phyloP scores from a whole-genome alignment of 208 protist species.

The Entamoeba moshkovskii region DNA sequence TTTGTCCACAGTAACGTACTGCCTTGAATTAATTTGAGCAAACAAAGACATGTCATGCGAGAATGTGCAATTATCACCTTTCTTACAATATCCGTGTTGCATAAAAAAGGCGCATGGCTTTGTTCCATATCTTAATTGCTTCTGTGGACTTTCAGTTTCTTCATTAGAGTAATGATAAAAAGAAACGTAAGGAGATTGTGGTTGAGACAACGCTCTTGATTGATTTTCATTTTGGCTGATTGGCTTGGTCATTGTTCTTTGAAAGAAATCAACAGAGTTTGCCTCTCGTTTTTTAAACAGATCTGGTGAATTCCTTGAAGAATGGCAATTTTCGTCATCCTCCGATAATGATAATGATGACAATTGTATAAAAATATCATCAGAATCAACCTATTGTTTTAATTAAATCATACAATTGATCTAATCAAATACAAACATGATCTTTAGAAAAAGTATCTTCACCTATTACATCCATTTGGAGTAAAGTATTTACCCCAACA shows the following conservation, averaged over 20 bases:
- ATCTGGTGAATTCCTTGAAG: background rate
- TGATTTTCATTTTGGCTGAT: background rate
- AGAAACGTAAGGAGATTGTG: background rate
- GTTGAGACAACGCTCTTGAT: background rate
- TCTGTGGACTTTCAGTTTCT: background rate
- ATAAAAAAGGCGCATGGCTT: background rate
- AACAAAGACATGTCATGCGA: background rate
- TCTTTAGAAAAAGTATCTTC: no score
- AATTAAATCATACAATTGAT: background rate
- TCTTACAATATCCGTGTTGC: background rate
- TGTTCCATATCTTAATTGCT: background rate
- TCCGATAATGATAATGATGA: no score
- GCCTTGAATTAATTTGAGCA: background rate
- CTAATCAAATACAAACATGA: no score
- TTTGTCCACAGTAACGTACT: background rate
- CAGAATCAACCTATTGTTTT: no score
- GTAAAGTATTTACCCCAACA: background rate
- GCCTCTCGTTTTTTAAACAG: background rate
- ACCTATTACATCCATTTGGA: background rate
- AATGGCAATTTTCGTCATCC: background rate
- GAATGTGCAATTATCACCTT: background rate
- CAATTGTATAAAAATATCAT: no score
- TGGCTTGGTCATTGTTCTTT: background rate
- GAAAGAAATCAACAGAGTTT: background rate
- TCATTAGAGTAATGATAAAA: background rate